Conservation (phyloP, 805 yeast genomes). For the Metschnikowia lochheadii region DNA sequence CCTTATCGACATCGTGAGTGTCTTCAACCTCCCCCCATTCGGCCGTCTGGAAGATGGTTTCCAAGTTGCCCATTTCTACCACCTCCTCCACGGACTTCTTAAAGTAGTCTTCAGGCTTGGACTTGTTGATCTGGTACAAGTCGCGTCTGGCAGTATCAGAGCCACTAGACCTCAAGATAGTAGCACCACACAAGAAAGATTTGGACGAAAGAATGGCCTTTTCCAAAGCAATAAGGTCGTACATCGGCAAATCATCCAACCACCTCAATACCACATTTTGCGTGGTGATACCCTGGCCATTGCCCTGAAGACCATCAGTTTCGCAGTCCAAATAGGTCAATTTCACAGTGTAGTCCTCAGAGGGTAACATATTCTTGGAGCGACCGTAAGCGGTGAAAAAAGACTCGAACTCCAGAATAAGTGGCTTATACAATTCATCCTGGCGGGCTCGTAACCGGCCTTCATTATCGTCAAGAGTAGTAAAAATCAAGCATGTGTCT, state of each 20-base stretch:
- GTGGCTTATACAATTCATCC: conserved; percentile 69
- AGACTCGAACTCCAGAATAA: conserved; percentile 62
- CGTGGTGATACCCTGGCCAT: conserved; percentile 59
- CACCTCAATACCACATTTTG: conserved; percentile 60
- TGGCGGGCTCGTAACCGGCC: conserved; percentile 81
- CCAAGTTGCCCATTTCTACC: conserved; percentile 74
- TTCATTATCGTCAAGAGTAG: conserved; percentile 76
- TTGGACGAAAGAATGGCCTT: conserved; percentile 82
- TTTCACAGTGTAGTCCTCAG: conserved; percentile 26
- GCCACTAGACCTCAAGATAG: conserved; percentile 51
- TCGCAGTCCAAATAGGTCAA: conserved; percentile 76
- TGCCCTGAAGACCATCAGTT: conserved; percentile 74
- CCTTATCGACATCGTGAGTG: conserved; percentile 96
- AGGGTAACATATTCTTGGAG: conserved; percentile 22
- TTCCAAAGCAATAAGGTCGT: conserved; percentile 86
- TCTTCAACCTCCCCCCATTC: conserved; percentile 99
- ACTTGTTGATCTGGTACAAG: conserved; percentile 35
- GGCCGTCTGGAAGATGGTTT: conserved; percentile 76
- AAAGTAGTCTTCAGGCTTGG: conserved; percentile 27
- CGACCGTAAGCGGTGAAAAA: conserved; percentile 45
- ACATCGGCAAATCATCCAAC: conserved; percentile 57
- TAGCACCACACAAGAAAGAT: conserved; percentile 78
- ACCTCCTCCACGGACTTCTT: conserved; percentile 60
- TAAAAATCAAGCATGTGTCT: conserved; percentile 84
- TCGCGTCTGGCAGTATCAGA: conserved; percentile 18